Evolutionary conservation across 2,329 filamentous ascomycete species (phyloP).

Genomic region (Aspergillus sergii): DNA sequence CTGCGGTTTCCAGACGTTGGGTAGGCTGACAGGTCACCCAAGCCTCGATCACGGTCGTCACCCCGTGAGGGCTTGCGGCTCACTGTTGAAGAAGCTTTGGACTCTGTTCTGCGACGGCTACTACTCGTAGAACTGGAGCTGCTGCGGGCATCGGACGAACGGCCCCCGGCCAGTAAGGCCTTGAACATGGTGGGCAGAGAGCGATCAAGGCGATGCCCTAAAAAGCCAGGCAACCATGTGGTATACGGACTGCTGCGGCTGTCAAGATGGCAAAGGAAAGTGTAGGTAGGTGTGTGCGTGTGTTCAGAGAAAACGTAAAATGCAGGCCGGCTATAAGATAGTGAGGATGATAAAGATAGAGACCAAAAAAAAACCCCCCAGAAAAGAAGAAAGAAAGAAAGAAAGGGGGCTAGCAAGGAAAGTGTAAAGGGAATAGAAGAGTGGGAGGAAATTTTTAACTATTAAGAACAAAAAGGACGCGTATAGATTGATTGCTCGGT

Average conservation of each 20-base stretch:
- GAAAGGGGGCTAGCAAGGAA: slow-evolving; percentile 5
- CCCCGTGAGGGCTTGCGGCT: slow-evolving; percentile 46
- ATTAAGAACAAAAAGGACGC: neutral
- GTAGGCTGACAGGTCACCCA: slow-evolving; percentile 37
- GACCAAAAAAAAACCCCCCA: slow-evolving; percentile 8
- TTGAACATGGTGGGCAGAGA: slow-evolving; percentile 42
- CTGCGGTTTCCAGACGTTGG: slow-evolving; percentile 27
- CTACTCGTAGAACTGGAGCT: slow-evolving; percentile 35
- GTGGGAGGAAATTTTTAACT: neutral
- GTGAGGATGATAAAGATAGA: slow-evolving; percentile 7
- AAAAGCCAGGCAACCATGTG: slow-evolving; percentile 33
- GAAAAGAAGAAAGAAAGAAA: neutral
- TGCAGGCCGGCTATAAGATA: neutral
- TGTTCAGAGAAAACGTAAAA: neutral
- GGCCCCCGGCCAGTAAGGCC: slow-evolving; percentile 41
- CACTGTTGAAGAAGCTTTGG: slow-evolving; percentile 35
- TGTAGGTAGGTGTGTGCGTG: neutral
- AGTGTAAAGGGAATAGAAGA: slow-evolving; percentile 1
- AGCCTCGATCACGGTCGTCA: slow-evolving; percentile 50
- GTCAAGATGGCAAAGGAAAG: neutral
- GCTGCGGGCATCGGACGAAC: slow-evolving; percentile 37
- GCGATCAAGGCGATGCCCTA: slow-evolving; percentile 26
- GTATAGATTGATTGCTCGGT: slow-evolving; percentile 20
- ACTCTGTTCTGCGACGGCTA: slow-evolving; percentile 35
- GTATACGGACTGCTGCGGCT: slow-evolving; percentile 11